Conservation (phyloP, 2,329 filamentous ascomycete genomes). For the Fusarium aywerte region DNA sequence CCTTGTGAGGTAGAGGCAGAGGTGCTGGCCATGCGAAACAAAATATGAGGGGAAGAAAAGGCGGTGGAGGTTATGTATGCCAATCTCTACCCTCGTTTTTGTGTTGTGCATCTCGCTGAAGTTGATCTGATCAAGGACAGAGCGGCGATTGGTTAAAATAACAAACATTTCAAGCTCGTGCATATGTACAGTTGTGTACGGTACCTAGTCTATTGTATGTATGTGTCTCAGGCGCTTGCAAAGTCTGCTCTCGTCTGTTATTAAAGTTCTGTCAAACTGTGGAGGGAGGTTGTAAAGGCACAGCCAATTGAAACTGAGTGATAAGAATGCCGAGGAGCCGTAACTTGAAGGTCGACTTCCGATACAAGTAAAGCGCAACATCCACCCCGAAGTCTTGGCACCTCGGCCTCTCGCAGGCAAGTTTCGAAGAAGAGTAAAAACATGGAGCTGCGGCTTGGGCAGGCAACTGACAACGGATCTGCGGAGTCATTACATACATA, state of each 20-base stretch:
- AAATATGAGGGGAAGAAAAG: conserved; percentile 23
- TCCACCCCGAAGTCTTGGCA: conserved; percentile 31
- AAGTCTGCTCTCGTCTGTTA: not conserved
- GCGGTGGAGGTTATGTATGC: conserved; percentile 32
- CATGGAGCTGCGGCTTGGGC: not conserved
- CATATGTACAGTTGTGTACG: not conserved
- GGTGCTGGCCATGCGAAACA: conserved; percentile 28
- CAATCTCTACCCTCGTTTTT: conserved; percentile 20
- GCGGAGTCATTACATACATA: not conserved
- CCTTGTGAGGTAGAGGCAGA: not conserved
- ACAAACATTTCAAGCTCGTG: not conserved
- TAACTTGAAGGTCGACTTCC: conserved; percentile 40
- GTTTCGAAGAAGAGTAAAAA: not conserved
- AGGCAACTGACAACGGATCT: not conserved
- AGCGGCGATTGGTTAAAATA: conserved; percentile 12
- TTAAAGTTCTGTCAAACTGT: conserved; percentile 20
- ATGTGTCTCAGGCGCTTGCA: conserved; percentile 30
- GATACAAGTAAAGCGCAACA: conserved; percentile 34
- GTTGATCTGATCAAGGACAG: conserved; percentile 16
- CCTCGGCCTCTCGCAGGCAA: not conserved
- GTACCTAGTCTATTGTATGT: too few relatives aligned
- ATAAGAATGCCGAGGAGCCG: conserved; percentile 40
- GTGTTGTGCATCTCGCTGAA: conserved; percentile 20
- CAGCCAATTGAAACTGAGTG: conserved; percentile 24
- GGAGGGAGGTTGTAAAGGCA: conserved; percentile 17